Base-by-base conservation (phyloP, 768 basidiomycete species). In the Calocybe gangraenosa region DNA sequence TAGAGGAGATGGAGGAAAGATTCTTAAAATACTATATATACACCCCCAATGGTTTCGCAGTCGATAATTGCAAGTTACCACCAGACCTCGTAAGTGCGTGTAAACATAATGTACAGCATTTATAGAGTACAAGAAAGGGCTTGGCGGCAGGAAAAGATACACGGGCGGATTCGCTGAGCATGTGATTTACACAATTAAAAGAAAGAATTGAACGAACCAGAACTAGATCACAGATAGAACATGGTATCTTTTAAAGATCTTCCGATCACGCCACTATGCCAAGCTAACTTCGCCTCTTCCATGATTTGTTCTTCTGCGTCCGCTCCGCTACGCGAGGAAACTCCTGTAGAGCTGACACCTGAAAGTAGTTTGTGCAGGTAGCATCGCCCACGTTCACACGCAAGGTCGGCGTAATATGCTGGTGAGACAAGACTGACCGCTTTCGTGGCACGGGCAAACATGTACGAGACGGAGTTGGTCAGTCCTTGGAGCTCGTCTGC, bases 401-500 rank as follows among this genome's bases (percentile, higher is more conserved):
- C 71, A 44, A 91, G 69, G 61, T 91, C 87, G 10, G 87, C 84
- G 52, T 89, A 90, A 59, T 89, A 89, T 0, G 88, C 88, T 0
- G 89, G 83, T 0, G 89, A 87, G 9, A 81, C 76, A 17, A 92
- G 71, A 57, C 86, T 88, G 40, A 93, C 92, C 0, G 89, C 85
- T 54, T 89, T 87, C 2, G 92, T 93, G 2, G 91, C 89, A 13
- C 91, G 82, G 4, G 85, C 87, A 54, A 88, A 94, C 60, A 87
- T 74, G 61, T 90, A 91, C 61, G 82, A 81, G 48, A 82, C 70
- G 10, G 76, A 62, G 60, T 91, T 83, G 15, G 86, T 83, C 37
- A 88, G 72, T 23, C 68, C 65, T 59, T 93, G 90, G 3, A 92
- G 64, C 10, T 74, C 69, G 59, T 93, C 87, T 0, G 87, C 80